Base-by-base conservation (phyloP, 495 filamentous ascomycete species). In the Hypoxylon intermedium region DNA sequence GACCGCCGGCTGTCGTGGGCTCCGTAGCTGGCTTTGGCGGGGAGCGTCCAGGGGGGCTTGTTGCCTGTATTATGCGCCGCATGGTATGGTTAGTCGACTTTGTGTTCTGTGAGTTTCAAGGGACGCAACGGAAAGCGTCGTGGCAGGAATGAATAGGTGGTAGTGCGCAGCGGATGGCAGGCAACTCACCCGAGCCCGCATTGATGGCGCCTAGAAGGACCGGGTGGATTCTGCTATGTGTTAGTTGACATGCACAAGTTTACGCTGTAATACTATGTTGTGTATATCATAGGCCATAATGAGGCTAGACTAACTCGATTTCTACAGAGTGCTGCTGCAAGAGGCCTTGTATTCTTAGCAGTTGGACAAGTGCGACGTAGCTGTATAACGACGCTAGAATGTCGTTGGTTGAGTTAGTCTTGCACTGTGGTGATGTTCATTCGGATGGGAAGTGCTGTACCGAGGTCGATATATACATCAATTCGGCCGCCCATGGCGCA, bases 141-240 rank as follows among this genome's bases (percentile, higher is more conserved):
- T 30, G 19, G 30, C 12, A 2, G 16, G 15, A 31, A 41, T 42
- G 37, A 30, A 43, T 30, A 12, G 9, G 21, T 16, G 13, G 13
- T n/a, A 3, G 24, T 21, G 15, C 28, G 30, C 46, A 56, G 37
- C 15, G 37, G 30, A 42, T 41, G n/a, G n/a, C n/a, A 37, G 5
- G 13, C 21, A 41, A 68, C 73, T 45, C 69, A 87, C 85, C 86
- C 31, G 82, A 83, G 18, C 76, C 83, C 21, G 74, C 80, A 61
- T 89, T 91, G 61, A 93, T 82, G 16, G 83, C 89, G 42, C 87
- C 88, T n/a, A 93, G 75, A 63, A 93, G 86, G 41, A 91, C 73
- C 11, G 89, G 89, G 61, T 86, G 78, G 47, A 86, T 81, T 56
- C 87, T 90, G 48, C 47, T 20, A 7, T 55, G 12, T 9, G 33